These are phyloP conservation scores for Backusella psychrophila DNA, from an alignment of 192 early-diverging fungal species.

Conservation along the genomic window DNA sequence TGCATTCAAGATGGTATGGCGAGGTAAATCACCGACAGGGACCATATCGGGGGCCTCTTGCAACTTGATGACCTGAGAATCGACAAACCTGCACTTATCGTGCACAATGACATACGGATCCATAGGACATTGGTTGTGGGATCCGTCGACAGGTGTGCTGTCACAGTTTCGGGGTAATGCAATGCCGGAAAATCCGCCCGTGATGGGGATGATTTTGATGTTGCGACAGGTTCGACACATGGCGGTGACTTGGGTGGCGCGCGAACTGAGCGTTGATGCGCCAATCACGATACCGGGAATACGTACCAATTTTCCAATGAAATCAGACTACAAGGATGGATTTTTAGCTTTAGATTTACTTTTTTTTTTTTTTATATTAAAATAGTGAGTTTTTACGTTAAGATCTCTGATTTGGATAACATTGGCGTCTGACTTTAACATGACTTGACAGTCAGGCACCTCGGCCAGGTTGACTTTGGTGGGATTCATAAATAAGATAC, in stretches of 20 bases:
- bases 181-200: conserved; percentile 81
- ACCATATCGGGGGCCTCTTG: conserved; percentile 98
- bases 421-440: conserved; percentile 80
- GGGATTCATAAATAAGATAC: conserved; percentile 59
- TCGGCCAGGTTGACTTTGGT: conserved; percentile 45
- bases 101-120: conserved; percentile 95
- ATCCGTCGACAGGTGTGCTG: conserved; percentile 17
- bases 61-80: conserved; percentile 96
- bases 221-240: conserved; percentile 88
- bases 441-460: conserved; percentile 88
- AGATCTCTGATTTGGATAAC: conserved; percentile 88
- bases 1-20: conserved; percentile 87
- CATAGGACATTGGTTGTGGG: conserved; percentile 48
- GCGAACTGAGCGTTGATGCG: conserved; percentile 82
- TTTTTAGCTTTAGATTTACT: too few relatives aligned
- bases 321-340: conserved; percentile 51
- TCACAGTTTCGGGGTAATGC: conserved; percentile 90
- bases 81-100: conserved; percentile 94
- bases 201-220: conserved; percentile 77
- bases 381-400: conserved; percentile 55
- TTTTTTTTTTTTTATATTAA: neutral
- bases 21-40: conserved; percentile 96
- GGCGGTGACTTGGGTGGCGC: conserved; percentile 86
- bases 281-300: conserved; percentile 96
- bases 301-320: conserved; percentile 91